Evolutionary conservation across 768 basidiomycete species (phyloP), one percentile per base, ranked within the genome.

Genomic region (Daedaleopsis nitida): DNA sequence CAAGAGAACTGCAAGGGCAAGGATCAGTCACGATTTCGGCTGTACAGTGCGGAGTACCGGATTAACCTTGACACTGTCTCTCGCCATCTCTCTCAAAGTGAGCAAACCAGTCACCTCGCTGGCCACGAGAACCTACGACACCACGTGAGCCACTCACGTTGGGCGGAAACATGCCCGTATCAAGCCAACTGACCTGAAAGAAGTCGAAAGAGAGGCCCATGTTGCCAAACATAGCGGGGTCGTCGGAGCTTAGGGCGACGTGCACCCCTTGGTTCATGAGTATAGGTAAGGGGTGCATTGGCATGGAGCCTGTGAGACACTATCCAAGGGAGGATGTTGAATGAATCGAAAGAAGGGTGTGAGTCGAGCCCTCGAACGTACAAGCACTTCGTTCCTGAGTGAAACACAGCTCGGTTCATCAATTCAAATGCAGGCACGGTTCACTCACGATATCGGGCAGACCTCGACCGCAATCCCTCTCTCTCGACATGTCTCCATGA

Each of bases 171-270:
- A 24, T 24, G 13, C 12, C 21, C 13, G 12, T 21, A 49, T 23
- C 19, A 3, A 23, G 12, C 3, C 27, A 13, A 13, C 39, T 42
- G 65, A 85, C 89, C 78, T 92, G 91, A 72, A 81, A 92, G 71
- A 86, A 92, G 72, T 92, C 91, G 68, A 83, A 92, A 0, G 87
- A 86, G 6, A 92, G 77, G 0, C 89, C 89, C 83, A 87, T 85
- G 65, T 88, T 89, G 14, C 89, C 88, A 66, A 93, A 92, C 23
- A 87, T 79, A 0, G 88, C 77, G 4, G 91, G 91, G 66, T 92
- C 91, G 66, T 92, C 91, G 7, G 86, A 89, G 67, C 81, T 83
- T 3, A 92, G 78, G 0, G 83, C 84, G 8, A 92, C 86, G 3
- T 87, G 86, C 9, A 92, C 80, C 1, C 89, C 89, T 61, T 90